phyloP scores from a whole-genome alignment of 2,329 filamentous ascomycete species.

The Sporothrix euskadiensis region DNA sequence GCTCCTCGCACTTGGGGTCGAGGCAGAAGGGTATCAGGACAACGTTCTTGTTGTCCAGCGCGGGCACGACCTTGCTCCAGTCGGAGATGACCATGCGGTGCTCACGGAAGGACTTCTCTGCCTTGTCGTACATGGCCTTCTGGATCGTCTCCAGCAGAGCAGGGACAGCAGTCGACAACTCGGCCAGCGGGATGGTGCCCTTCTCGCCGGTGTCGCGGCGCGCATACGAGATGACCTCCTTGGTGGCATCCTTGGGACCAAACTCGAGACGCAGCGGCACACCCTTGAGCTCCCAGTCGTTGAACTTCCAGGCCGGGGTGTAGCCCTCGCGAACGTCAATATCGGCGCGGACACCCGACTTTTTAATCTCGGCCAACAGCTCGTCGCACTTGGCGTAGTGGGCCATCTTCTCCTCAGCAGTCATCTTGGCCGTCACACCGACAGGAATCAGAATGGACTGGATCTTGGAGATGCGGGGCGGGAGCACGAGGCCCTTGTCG shows the following conservation, averaged over 20 bases:
- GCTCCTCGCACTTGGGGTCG: constrained; percentile 79
- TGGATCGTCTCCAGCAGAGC: constrained; percentile 88
- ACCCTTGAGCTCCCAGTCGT: constrained; percentile 97
- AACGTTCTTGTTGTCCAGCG: constrained; percentile 88
- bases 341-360: constrained; percentile 73
- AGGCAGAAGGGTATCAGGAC: constrained; percentile 90
- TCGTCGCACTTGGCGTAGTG: constrained; percentile 75
- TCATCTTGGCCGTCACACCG: constrained; percentile 85
- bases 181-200: constrained; percentile 71
- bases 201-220: constrained; percentile 88
- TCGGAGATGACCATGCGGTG: constrained; percentile 80
- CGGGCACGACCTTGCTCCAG: constrained; percentile 89
- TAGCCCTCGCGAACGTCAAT: constrained; percentile 87
- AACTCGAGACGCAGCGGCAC: constrained; percentile 93
- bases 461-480: constrained; percentile 82
- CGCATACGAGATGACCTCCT: constrained; percentile 78
- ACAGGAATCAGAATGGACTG: constrained; percentile 90
- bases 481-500: constrained; percentile 90
- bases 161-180: constrained; percentile 72
- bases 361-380: constrained; percentile 68
- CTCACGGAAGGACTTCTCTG: constrained; percentile 73
- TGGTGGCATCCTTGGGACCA: constrained; percentile 88
- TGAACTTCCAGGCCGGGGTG: constrained; percentile 96
- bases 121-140: constrained; percentile 73
- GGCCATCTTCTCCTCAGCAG: constrained; percentile 73